A percentile compares a stretch with the other conserved stretches of the same genome.
Conservation (phyloP, 2,329 filamentous ascomycete genomes). For the Pyrenochaeta sp. region DNA sequence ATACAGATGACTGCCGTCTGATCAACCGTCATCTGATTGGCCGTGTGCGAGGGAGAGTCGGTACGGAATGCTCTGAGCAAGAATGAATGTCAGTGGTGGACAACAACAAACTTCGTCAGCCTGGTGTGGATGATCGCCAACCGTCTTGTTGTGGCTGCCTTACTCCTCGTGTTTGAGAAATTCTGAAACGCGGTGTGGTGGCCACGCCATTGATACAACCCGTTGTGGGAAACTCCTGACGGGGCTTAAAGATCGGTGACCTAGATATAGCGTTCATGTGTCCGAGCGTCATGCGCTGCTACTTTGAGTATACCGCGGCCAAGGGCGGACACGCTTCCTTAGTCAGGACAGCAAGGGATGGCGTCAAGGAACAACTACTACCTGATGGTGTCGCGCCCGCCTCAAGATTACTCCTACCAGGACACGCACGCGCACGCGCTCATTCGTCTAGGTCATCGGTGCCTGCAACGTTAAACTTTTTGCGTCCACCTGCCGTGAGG, state of each 20-base stretch:
- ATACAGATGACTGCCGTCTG: slow-evolving; percentile 37
- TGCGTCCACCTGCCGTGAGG: slow-evolving; percentile 81
- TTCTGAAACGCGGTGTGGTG: slow-evolving; percentile 42
- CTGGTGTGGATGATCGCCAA: slow-evolving; percentile 40
- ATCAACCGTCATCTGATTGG: slow-evolving; percentile 45
- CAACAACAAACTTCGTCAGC: slow-evolving; percentile 42
- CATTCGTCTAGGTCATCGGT: slow-evolving; percentile 63
- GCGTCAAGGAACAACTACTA: slow-evolving; percentile 32
- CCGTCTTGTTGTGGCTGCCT: slow-evolving; percentile 42
- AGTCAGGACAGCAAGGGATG: slow-evolving; percentile 45
- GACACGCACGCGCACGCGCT: slow-evolving; percentile 42
- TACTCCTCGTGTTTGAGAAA: slow-evolving; percentile 33
- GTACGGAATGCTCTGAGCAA: slow-evolving; percentile 45
- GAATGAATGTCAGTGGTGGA: slow-evolving; percentile 47
- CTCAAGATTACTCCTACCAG: slow-evolving; percentile 34
- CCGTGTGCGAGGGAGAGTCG: slow-evolving; percentile 45
- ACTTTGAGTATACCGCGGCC: slow-evolving; percentile 37
- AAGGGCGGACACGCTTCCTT: slow-evolving; percentile 42
- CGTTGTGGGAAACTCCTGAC: slow-evolving; percentile 36
- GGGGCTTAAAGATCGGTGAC: slow-evolving; percentile 31
- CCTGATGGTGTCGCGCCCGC: slow-evolving; percentile 38
- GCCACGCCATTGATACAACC: slow-evolving; percentile 45
- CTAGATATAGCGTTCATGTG: slow-evolving; percentile 41
- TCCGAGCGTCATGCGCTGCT: slow-evolving; percentile 37
- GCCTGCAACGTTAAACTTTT: slow-evolving; percentile 84